Base-by-base conservation (phyloP, 208 protist species). In the Wallacemonas sp. region DNA sequence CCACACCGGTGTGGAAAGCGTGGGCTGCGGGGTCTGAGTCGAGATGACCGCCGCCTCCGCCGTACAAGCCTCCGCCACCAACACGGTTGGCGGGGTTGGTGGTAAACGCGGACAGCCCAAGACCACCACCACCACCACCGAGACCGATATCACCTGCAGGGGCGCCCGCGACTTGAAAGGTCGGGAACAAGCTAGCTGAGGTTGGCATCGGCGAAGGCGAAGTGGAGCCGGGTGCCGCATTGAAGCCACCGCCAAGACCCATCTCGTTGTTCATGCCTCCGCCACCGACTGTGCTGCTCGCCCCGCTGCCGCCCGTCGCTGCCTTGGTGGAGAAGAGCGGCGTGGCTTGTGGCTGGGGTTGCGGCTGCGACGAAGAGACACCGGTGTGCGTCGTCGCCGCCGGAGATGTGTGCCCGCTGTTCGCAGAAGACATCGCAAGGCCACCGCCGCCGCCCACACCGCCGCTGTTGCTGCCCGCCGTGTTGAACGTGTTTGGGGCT, bases 91-190 rank as follows among this genome's bases (percentile, higher is more conserved):
- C 72, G 6, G 74, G 69, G 45, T 74, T 75, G 26, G 74, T 75
- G 53, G 64, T 75, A 60, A 80, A 74, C 30, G 72, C 68, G 15
- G 74, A 75, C 9, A 70, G 44, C 17, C 30, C 60, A 17, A 55
- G 28, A 26, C 28, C 60, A 66, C 38, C 60, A 17, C 6, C n/a
- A 26, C 44, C 60, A 14, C 17, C 30, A 21, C 4, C 31, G 24
- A n/a, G n/a, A n/a, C 28, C 28, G 9, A 58, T 2, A 31, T 58
- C 51, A 15, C 28, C 28, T 5, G 30, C 30, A 15, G 51, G 51
- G 9, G 30, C 28, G n/a, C 51, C 51, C 17, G 41, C 31, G 15
- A 58, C 51, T n/a, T 58, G 51, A 38, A 58, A 58, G 51, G 30
- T 58, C 51, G 34, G 51, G 31, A 58, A 58, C 51, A 58, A 42